Evolutionary conservation across 2,329 filamentous ascomycete species (phyloP).

Genomic region (Aaosphaeria pasadenensis): DNA sequence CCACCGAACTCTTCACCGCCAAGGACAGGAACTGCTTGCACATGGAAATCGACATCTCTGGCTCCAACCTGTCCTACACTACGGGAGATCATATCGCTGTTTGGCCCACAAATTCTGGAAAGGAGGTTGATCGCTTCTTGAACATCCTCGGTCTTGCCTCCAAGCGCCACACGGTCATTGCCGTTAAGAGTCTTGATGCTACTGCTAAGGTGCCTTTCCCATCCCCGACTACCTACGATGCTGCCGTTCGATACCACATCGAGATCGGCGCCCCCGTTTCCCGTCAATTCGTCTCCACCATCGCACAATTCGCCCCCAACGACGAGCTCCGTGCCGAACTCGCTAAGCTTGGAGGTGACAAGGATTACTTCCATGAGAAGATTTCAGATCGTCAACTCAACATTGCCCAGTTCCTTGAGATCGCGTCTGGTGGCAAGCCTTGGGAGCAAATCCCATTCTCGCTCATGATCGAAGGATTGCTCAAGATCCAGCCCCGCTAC

Average conservation of each 20-base stretch:
- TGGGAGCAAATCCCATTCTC: slow-evolving; percentile 92
- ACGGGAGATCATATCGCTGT: slow-evolving; percentile 89
- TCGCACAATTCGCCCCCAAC: slow-evolving; percentile 85
- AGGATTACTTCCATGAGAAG: slow-evolving; percentile 90
- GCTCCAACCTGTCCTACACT: slow-evolving; percentile 87
- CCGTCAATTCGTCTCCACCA: slow-evolving; percentile 84
- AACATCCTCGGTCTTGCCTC: slow-evolving; percentile 70
- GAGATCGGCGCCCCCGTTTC: slow-evolving; percentile 95
- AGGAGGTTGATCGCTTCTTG: slow-evolving; percentile 88
- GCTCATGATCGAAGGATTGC: slow-evolving; percentile 86
- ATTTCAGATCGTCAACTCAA: slow-evolving; percentile 80
- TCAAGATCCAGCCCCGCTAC: slow-evolving; percentile 95
- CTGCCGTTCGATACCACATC: slow-evolving; percentile 90
- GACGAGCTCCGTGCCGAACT: slow-evolving; percentile 85
- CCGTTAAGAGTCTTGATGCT: slow-evolving; percentile 85
- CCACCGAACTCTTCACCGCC: slow-evolving; percentile 84
- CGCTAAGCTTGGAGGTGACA: slow-evolving; percentile 83
- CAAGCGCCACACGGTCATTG: slow-evolving; percentile 80
- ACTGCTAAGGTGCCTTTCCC: slow-evolving; percentile 98
- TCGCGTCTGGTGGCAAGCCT: slow-evolving; percentile 67
- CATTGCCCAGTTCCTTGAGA: slow-evolving; percentile 79
- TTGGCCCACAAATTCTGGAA: slow-evolving; percentile 94
- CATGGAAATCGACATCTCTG: slow-evolving; percentile 88
- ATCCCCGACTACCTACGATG: slow-evolving; percentile 93
- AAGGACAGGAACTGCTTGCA: slow-evolving; percentile 94